Base-by-base conservation (phyloP, 106 monocot genomes). In the Allium fistulosum region DNA sequence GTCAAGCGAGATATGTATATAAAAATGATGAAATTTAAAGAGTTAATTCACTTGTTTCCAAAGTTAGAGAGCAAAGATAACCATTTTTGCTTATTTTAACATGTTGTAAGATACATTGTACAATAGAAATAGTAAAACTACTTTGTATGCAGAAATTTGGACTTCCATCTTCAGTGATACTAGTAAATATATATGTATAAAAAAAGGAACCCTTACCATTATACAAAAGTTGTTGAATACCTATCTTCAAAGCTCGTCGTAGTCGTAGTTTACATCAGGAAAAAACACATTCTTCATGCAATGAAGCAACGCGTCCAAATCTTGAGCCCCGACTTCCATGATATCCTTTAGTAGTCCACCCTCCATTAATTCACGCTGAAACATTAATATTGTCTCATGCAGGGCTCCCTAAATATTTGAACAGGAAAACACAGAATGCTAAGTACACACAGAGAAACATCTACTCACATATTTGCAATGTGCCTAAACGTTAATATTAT, bases 331-430 rank as follows among this genome's bases (percentile, higher is more conserved):
- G 13, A 97, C 78, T 61, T 89, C 84, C 59, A 88, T 67, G 55
- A 86, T 88, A 59, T 97, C 96, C 62, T 73, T 79, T 11, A 97
- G 53, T 74, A 97, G 68, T 58, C 82, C 89, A 11, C 96, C 92
- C 51, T 92, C 86, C 63, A 65, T 78, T 63, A 89, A 72, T 79
- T 97, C 96, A 37, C 51, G 80, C 71, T 83, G 81, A 61, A 97
- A 22, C 65, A 74, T 70, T 76, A 97, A 18, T 67, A 97, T 67
- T 52, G 72, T 70, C 26, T 97, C 96, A 71, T 82, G 77, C 71
- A 92, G 51, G 7, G 88, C 81, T 70, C 92, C 96, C 85, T 96
- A 67, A 76, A 18, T 48, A 66, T 66, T 12, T 26, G 26, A 22
- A 63, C 7, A 18, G 48, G 18, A 52, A 66, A 4, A 9, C 16